phyloP scores from a whole-genome alignment of 169 alveolate genomes.

The Plasmodium vinckei region DNA sequence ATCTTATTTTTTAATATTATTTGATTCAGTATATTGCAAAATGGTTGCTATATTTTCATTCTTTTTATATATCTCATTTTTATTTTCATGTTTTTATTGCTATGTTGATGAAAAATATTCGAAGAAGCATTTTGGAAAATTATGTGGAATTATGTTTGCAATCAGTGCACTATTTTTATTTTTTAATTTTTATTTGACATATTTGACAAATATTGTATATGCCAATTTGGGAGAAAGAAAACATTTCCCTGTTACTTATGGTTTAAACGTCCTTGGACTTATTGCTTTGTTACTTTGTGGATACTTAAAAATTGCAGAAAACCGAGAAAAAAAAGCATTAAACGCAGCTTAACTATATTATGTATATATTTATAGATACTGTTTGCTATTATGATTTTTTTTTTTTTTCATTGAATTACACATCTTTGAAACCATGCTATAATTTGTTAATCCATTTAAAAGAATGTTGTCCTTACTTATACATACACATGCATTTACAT shows the following conservation, averaged over 20 bases:
- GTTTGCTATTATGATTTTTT: too few relatives aligned
- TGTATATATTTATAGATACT: too few relatives aligned
- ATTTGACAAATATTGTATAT: slow-evolving; percentile 53
- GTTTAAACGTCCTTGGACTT: slow-evolving; percentile 51
- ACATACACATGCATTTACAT: too few relatives aligned
- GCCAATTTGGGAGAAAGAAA: slow-evolving; percentile 21
- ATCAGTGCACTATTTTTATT: slow-evolving; percentile 44
- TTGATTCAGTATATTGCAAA: slow-evolving; percentile 16
- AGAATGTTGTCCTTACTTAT: too few relatives aligned
- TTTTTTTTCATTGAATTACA: too few relatives aligned
- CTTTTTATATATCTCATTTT: slow-evolving; percentile 43
- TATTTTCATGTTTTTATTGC: slow-evolving; percentile 60
- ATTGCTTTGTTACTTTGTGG: slow-evolving; percentile 21
- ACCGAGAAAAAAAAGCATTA: not conserved
- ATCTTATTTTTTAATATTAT: slow-evolving; percentile 34
- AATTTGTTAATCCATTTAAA: too few relatives aligned
- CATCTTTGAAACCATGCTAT: too few relatives aligned
- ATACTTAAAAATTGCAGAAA: slow-evolving; percentile 57
- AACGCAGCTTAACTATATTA: too few relatives aligned
- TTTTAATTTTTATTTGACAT: slow-evolving; percentile 50
- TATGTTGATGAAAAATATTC: slow-evolving; percentile 60
- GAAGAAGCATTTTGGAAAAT: slow-evolving; percentile 70
- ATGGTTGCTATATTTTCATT: slow-evolving; percentile 27
- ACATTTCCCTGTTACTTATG: slow-evolving; percentile 32
- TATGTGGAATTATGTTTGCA: slow-evolving; percentile 72